Evolutionary conservation across 2,329 filamentous ascomycete genomes (phyloP).

Genomic region (Neofusicoccum kwambonambiense): DNA sequence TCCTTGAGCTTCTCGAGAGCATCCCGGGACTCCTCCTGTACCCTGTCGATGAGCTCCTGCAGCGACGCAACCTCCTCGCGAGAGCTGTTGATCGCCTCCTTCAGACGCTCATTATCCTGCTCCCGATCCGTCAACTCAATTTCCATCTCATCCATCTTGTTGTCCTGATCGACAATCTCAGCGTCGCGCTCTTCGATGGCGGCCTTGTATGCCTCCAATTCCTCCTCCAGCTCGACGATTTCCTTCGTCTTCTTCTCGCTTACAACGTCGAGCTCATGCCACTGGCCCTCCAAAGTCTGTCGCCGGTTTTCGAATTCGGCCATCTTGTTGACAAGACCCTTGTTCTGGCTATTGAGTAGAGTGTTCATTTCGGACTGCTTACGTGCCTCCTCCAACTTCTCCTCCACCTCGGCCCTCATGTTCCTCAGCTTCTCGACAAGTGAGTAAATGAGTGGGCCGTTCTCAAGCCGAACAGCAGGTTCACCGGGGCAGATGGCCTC

Average conservation of each 20-base stretch:
- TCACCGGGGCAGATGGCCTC: constrained; percentile 42
- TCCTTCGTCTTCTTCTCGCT: constrained; percentile 39
- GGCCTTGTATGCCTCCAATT: constrained; percentile 21
- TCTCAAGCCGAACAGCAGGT: constrained; percentile 37
- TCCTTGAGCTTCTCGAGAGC: constrained; percentile 39
- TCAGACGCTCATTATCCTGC: constrained; percentile 37
- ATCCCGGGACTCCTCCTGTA: constrained; percentile 41
- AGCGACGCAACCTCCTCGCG: constrained; percentile 39
- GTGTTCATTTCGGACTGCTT: constrained; percentile 34
- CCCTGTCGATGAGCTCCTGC: constrained; percentile 36
- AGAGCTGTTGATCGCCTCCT: constrained; percentile 39
- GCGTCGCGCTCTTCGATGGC: constrained; percentile 35
- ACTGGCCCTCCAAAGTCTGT: constrained; percentile 36
- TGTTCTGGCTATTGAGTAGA: constrained; percentile 38
- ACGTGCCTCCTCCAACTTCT: constrained; percentile 33
- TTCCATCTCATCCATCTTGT: constrained; percentile 29
- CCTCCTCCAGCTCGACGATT: constrained; percentile 38
- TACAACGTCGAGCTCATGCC: constrained; percentile 35
- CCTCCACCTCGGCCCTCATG: constrained; percentile 29
- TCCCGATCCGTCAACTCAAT: constrained; percentile 35
- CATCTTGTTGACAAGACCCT: constrained; percentile 36
- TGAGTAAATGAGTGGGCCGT: constrained; percentile 40
- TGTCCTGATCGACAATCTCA: constrained; percentile 31
- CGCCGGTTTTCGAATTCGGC: constrained; percentile 36
- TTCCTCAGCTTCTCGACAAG: constrained; percentile 39